A percentile compares a stretch with the other conserved stretches of the same genome.
Conservation (phyloP, 805 yeast species). For the Cyberlindnera veronae region DNA sequence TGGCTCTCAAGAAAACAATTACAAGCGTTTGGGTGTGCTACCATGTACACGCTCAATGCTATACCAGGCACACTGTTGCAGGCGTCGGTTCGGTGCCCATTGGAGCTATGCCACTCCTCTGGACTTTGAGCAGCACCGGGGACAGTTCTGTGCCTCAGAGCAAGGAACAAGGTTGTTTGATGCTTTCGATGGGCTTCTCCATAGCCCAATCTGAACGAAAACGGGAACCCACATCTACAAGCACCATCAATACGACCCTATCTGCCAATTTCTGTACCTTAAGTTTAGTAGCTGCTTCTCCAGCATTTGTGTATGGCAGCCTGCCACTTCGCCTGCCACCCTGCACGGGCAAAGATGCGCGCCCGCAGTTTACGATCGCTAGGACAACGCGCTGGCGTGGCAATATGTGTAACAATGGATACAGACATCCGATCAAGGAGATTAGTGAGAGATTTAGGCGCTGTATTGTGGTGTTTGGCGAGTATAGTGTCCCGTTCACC, state of each 20-base stretch:
- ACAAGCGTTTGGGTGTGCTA: too few relatives aligned
- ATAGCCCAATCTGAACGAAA: constrained; percentile 13
- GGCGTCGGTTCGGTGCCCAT: too few relatives aligned
- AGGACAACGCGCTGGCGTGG: constrained; percentile 7
- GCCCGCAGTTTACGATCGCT: constrained; percentile 8
- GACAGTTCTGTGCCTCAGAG: too few relatives aligned
- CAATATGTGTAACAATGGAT: neutral
- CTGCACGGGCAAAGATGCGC: too few relatives aligned
- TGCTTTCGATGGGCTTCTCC: constrained; percentile 12
- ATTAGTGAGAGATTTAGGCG: neutral
- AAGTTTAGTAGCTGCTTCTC: too few relatives aligned
- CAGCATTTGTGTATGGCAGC: neutral
- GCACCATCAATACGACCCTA: neutral
- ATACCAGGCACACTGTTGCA: too few relatives aligned
- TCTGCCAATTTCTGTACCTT: neutral
- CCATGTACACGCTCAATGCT: too few relatives aligned
- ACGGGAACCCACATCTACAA: constrained; percentile 10
- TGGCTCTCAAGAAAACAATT: too few relatives aligned
- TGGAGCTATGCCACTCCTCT: too few relatives aligned
- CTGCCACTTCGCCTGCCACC: constrained; percentile 2
- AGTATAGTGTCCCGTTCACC: too few relatives aligned
- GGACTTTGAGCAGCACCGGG: too few relatives aligned
- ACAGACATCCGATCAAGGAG: too few relatives aligned
- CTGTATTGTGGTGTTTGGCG: neutral
- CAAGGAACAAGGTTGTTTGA: constrained; percentile 8